phyloP scores from a whole-genome alignment of 768 basidiomycete species.

The Gloeostereum incarnatum region DNA sequence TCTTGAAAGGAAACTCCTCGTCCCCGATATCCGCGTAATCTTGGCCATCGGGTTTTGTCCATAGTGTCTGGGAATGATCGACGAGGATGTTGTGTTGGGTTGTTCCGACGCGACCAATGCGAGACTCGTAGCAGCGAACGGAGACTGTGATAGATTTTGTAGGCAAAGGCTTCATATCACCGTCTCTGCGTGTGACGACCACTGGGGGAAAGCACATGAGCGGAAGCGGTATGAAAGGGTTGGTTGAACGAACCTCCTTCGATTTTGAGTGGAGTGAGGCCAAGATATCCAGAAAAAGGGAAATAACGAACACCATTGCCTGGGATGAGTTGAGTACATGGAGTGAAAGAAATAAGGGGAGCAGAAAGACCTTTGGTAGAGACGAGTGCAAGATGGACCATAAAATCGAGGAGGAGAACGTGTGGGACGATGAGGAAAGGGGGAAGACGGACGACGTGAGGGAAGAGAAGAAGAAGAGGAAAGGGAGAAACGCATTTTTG shows the following conservation, averaged over 20 bases:
- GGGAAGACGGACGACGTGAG: constrained; percentile 10
- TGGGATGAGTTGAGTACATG: constrained; percentile 12
- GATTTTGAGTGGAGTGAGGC: constrained; percentile 69
- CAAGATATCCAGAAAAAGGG: constrained; percentile 71
- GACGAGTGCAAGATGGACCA: constrained; percentile 64
- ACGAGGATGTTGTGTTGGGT: constrained; percentile 57
- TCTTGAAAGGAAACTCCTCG: constrained; percentile 60
- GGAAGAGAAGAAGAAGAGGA: constrained; percentile 14
- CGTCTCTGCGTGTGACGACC: constrained; percentile 63
- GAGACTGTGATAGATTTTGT: constrained; percentile 62
- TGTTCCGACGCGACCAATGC: constrained; percentile 49
- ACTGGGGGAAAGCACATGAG: constrained; percentile 25
- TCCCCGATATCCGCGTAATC: constrained; percentile 56
- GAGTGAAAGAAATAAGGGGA: not conserved
- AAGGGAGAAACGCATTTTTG: too few species aligned
- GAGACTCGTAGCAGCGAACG: constrained; percentile 80
- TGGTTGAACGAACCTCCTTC: constrained; percentile 72
- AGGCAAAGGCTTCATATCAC: constrained; percentile 57
- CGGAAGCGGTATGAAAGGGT: constrained; percentile 5
- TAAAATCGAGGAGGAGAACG: constrained; percentile 21
- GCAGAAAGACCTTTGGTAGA: constrained; percentile 41
- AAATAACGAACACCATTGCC: constrained; percentile 68
- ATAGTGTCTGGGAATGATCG: constrained; percentile 57
- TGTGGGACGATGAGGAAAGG: constrained; percentile 9
- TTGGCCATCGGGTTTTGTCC: constrained; percentile 52